Conservation (phyloP, 2,329 filamentous ascomycete genomes). For the Alternaria gaisen region DNA sequence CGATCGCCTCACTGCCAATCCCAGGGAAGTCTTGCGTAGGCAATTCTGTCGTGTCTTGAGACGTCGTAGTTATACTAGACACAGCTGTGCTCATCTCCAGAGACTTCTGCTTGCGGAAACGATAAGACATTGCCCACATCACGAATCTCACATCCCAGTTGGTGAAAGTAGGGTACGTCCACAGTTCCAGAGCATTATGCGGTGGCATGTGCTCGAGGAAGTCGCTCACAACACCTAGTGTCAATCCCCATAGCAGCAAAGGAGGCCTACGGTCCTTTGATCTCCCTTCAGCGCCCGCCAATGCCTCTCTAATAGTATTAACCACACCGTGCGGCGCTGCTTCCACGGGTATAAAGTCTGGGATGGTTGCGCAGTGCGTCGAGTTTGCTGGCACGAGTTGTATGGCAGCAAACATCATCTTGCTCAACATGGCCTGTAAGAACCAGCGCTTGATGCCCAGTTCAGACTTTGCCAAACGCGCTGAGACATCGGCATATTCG, state of each 20-base stretch:
- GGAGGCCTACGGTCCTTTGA: slow-evolving; percentile 54
- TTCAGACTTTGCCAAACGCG: slow-evolving; percentile 66
- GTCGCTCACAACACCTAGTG: slow-evolving; percentile 72
- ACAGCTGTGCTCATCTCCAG: slow-evolving; percentile 37
- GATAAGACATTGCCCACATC: slow-evolving; percentile 67
- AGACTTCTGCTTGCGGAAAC: slow-evolving; percentile 56
- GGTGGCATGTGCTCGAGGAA: slow-evolving; percentile 74
- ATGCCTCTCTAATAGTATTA: slow-evolving; percentile 26
- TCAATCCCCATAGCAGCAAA: slow-evolving; percentile 73
- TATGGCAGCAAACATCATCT: slow-evolving; percentile 74
- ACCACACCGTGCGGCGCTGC: slow-evolving; percentile 20
- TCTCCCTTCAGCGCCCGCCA: slow-evolving; percentile 33
- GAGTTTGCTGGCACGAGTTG: slow-evolving; percentile 69
- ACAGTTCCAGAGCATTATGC: slow-evolving; percentile 67
- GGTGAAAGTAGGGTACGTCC: slow-evolving; percentile 75
- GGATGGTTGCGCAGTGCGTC: slow-evolving; percentile 63
- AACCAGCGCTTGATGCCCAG: slow-evolving; percentile 64
- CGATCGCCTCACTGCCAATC: slow-evolving; percentile 32
- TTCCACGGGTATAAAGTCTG: slow-evolving; percentile 56
- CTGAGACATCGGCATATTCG: slow-evolving; percentile 70
- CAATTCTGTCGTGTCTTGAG: slow-evolving; percentile 22
- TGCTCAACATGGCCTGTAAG: slow-evolving; percentile 66
- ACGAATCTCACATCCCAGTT: slow-evolving; percentile 67
- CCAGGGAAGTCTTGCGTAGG: slow-evolving; percentile 38
- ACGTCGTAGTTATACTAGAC: slow-evolving; percentile 14